These are phyloP conservation scores for Nicotiana otophora DNA, from an alignment of 257 asterid species.

Conservation along the genomic window DNA sequence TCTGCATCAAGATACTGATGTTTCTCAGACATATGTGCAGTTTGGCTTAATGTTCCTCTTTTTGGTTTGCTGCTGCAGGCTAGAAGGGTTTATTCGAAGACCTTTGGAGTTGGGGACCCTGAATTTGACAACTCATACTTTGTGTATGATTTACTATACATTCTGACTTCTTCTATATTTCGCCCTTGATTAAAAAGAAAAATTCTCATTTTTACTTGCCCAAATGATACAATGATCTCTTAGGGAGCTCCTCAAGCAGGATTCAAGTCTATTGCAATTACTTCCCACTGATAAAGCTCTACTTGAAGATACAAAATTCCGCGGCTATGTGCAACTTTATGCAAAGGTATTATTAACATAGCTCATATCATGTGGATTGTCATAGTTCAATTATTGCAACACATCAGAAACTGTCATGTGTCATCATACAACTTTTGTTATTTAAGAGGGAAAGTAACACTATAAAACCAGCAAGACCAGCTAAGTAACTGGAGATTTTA, in stretches of 20 bases:
- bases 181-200: neutral
- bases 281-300: constrained; percentile 67
- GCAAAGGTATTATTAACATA: constrained; percentile 37
- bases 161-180: neutral
- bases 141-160: constrained; percentile 35
- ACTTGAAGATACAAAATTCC: constrained; percentile 49
- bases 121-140: constrained; percentile 76
- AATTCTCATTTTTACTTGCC: constrained; percentile 11
- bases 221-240: neutral
- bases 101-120: constrained; percentile 72
- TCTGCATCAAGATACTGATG: neutral
- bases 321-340: constrained; percentile 39
- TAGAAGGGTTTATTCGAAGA: constrained; percentile 54
- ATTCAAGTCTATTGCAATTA: constrained; percentile 43
- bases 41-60: neutral
- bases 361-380: neutral
- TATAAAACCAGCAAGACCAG: neutral
- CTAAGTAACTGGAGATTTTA: neutral
- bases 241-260: constrained; percentile 58
- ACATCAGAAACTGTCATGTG: neutral
- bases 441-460: neutral
- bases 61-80: constrained; percentile 33
- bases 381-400: neutral
- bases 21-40: neutral
- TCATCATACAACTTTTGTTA: neutral